Evolutionary conservation across 75 land plant genomes (phyloP).

Genomic region (Ceratopteris richardii): DNA sequence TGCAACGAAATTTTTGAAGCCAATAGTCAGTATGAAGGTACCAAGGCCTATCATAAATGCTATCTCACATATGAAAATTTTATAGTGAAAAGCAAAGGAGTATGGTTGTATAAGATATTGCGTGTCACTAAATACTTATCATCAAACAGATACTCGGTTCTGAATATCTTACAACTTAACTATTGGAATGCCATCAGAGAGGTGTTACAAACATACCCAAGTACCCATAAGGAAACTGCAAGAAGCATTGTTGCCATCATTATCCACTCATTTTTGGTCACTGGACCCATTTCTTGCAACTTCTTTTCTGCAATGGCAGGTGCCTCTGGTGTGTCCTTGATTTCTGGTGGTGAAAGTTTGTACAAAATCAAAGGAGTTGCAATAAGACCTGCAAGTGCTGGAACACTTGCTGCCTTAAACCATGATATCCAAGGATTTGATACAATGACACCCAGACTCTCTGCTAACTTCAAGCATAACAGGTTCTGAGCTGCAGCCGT

Average conservation of each 20-base stretch:
- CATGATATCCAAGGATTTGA: slow-evolving; percentile 91
- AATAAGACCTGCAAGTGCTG: slow-evolving; percentile 68
- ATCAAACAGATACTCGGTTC: too few species aligned
- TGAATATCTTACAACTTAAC: too few species aligned
- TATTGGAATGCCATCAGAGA: neutral
- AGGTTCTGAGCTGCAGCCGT: slow-evolving; percentile 99
- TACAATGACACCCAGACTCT: slow-evolving; percentile 81
- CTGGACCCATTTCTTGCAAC: slow-evolving; percentile 75
- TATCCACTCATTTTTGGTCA: slow-evolving; percentile 82
- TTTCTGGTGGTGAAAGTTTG: slow-evolving; percentile 90
- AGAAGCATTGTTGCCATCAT: slow-evolving; percentile 97
- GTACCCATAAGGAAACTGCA: slow-evolving; percentile 95
- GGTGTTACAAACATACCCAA: slow-evolving; percentile 50
- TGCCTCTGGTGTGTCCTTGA: slow-evolving; percentile 96
- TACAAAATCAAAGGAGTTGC: slow-evolving; percentile 73
- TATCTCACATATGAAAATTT: too few species aligned
- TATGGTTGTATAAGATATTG: too few species aligned
- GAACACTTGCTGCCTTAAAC: slow-evolving; percentile 95
- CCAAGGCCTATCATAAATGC: neutral
- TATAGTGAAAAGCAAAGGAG: too few species aligned
- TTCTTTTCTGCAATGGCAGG: slow-evolving; percentile 85
- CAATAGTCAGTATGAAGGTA: neutral
- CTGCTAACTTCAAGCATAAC: slow-evolving; percentile 89
- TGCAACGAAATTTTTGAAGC: slow-evolving; percentile 19
- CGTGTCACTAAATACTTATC: too few species aligned